phyloP scores from a whole-genome alignment of 768 basidiomycete genomes.

The Candolleomyces efflorescens region DNA sequence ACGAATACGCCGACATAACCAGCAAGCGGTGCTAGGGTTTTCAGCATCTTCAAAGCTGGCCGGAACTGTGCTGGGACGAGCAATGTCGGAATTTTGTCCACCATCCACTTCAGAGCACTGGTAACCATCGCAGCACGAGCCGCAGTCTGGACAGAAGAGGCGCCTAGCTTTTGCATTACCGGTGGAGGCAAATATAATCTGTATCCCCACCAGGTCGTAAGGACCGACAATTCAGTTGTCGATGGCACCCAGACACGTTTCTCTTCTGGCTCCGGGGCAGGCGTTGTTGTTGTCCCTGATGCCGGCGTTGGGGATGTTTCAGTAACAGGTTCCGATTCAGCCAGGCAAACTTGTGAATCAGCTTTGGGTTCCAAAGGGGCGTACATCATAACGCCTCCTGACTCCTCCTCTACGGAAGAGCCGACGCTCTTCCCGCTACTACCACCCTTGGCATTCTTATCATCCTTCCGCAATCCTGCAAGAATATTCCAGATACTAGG shows the following conservation, averaged over 20 bases:
- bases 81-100: slow-evolving; percentile 58
- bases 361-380: slow-evolving; percentile 60
- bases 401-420: slow-evolving; percentile 32
- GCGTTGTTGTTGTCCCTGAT: neutral
- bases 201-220: slow-evolving; percentile 81
- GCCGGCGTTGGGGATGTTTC: neutral
- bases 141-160: slow-evolving; percentile 60
- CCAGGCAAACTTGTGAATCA: slow-evolving; percentile 65
- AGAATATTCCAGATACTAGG: slow-evolving; percentile 60
- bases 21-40: slow-evolving; percentile 57
- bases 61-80: slow-evolving; percentile 59
- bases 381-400: slow-evolving; percentile 71
- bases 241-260: slow-evolving; percentile 67
- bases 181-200: slow-evolving; percentile 75
- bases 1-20: slow-evolving; percentile 75
- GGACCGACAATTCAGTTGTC: slow-evolving; percentile 64
- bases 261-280: slow-evolving; percentile 19
- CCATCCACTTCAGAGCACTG: slow-evolving; percentile 66
- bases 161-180: slow-evolving; percentile 59
- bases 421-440: neutral
- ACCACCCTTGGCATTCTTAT: neutral
- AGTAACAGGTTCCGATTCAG: slow-evolving; percentile 52
- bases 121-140: slow-evolving; percentile 75
- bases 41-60: slow-evolving; percentile 54
- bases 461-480: slow-evolving; percentile 35